Conservation (phyloP, 2,329 filamentous ascomycete species). For the Capronia coronata region DNA sequence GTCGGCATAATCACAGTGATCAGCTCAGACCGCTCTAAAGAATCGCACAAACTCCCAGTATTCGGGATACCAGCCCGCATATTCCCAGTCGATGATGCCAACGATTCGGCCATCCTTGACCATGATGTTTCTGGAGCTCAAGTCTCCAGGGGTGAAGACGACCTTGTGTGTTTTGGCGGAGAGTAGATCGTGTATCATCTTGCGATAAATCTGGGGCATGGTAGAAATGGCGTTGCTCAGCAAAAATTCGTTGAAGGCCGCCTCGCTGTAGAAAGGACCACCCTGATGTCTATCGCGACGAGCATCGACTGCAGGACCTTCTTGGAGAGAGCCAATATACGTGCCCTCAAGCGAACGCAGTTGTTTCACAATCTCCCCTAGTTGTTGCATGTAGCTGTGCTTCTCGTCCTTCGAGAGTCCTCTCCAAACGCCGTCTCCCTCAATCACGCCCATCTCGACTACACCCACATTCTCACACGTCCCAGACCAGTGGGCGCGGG, state of each 20-base stretch:
- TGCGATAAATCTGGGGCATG: neutral
- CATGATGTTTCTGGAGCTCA: slow-evolving; percentile 9
- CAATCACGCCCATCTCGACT: neutral
- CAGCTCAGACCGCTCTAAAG: slow-evolving; percentile 1
- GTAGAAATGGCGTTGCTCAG: neutral
- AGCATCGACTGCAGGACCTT: neutral
- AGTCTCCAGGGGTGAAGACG: slow-evolving; percentile 5
- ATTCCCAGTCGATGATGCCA: slow-evolving; percentile 15
- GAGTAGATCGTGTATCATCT: too few species aligned
- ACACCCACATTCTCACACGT: neutral
- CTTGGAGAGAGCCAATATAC: slow-evolving; percentile 4
- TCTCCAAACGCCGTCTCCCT: neutral
- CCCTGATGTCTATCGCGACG: neutral
- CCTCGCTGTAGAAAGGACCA: slow-evolving; percentile 2
- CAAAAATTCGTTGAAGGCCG: slow-evolving; percentile 6
- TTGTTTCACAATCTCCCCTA: slow-evolving; percentile 4
- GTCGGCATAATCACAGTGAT: slow-evolving; percentile 10
- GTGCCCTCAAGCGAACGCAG: slow-evolving; percentile 4
- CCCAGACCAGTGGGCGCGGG: neutral
- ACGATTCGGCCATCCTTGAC: slow-evolving; percentile 11
- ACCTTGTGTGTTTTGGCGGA: too few species aligned
- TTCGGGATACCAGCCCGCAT: slow-evolving; percentile 16
- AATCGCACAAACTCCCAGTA: slow-evolving; percentile 26
- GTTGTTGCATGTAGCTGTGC: slow-evolving; percentile 3
- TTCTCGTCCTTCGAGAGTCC: slow-evolving; percentile 1